phyloP scores from a whole-genome alignment of 306 rosid genomes.

The Clitoria ternatea region DNA sequence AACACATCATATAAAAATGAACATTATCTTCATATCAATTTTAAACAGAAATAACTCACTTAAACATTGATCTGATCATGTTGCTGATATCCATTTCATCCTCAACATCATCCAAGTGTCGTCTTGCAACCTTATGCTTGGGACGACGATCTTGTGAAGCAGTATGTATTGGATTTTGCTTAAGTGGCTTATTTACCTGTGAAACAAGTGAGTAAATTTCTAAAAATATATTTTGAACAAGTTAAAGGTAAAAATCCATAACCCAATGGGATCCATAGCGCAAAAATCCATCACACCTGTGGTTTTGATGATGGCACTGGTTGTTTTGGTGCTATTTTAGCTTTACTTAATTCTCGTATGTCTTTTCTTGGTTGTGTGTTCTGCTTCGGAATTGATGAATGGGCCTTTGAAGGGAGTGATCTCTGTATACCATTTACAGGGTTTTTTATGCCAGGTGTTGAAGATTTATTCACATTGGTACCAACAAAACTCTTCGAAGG shows the following conservation, averaged over 20 bases:
- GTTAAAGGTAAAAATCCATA: neutral
- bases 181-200: constrained; percentile 51
- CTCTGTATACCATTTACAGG: constrained; percentile 37
- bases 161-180: constrained; percentile 32
- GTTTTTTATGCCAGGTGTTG: constrained; percentile 35
- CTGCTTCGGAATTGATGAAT: constrained; percentile 40
- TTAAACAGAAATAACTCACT: constrained; percentile 33
- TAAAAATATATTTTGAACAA: neutral
- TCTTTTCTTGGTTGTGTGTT: constrained; percentile 49
- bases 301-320: constrained; percentile 46
- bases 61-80: constrained; percentile 59
- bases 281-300: constrained; percentile 36
- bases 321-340: constrained; percentile 51
- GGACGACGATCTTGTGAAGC: constrained; percentile 41
- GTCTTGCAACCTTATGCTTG: constrained; percentile 46
- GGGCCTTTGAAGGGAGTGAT: constrained; percentile 36
- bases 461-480: constrained; percentile 41
- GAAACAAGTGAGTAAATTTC: neutral
- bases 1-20: neutral
- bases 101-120: constrained; percentile 42
- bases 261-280: neutral
- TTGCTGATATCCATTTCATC: constrained; percentile 34
- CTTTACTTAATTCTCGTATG: constrained; percentile 33
- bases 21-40: neutral
- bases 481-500: constrained; percentile 37